Evolutionary conservation across 164 flowering plant genomes (phyloP), one percentile per base, ranked within the genome.

Genomic region (Annona squamosa): DNA sequence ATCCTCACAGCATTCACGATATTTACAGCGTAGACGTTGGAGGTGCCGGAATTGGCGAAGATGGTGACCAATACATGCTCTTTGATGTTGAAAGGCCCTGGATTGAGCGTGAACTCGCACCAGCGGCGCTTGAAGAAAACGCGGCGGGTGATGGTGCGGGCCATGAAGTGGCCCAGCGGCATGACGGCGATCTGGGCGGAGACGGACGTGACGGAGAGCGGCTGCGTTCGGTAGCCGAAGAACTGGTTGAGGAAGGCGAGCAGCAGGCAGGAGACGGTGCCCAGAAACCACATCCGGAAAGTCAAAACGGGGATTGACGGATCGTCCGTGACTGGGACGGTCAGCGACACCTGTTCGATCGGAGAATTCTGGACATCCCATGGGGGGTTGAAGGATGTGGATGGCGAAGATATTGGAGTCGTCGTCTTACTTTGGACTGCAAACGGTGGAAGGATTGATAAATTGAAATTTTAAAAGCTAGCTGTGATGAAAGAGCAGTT

Each of bases 41-140:
- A 93, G 6, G 97, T 97, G 0, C 99, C 99, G 3, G 97, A 85
- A 63, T 94, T 94, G 2, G 97, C 99, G 71, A 94, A 92, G 61
- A 94, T 92, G 71, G 97, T 92, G 68, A 94, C 91, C 12, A 94
- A 83, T 3, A 94, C 99, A 73, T 94, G 99, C 71, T 94, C 99
- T 71, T 94, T 94, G 2, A 94, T 85, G 67, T 94, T 92, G 74
- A 94, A 94, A 0, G 97, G 94, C 3, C 99, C 99, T 0, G 99
- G 97, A 69, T 94, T 94, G 70, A 92, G 26, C 0, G 87, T 84
- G 76, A 94, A 94, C 37, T 88, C 92, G 83, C 80, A 89, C 3
- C 82, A n/a, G 0, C 79, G 79, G 5, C 91, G 91, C 69, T 77
- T 77, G 72, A 92, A 85, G 81, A 86, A 87, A 2, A 77, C 83